phyloP scores from a whole-genome alignment of 2,329 filamentous ascomycete species.

The Kalaharituber pfeilii region DNA sequence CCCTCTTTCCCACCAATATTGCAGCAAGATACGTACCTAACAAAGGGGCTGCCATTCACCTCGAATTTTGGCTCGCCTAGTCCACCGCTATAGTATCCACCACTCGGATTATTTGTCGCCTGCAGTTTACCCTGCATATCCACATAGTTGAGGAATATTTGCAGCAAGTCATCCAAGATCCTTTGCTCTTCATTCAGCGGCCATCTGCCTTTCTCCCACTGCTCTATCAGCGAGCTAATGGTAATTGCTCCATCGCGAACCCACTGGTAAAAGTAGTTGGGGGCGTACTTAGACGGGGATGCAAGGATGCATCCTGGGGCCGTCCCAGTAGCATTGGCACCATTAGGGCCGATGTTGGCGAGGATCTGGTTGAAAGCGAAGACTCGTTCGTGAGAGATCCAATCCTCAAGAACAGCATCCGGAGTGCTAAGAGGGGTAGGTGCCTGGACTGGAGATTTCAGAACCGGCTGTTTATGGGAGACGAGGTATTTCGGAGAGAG shows the following conservation, averaged over 20 bases:
- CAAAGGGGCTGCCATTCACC: slow-evolving; percentile 27
- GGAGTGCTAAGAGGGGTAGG: not conserved
- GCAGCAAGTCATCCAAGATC: slow-evolving; percentile 1
- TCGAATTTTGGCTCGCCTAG: slow-evolving; percentile 31
- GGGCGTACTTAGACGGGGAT: slow-evolving; percentile 28
- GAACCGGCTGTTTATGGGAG: not conserved
- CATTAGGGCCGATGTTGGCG: slow-evolving; percentile 30
- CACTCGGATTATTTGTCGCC: slow-evolving; percentile 27
- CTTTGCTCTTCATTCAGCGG: slow-evolving; percentile 4
- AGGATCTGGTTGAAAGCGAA: slow-evolving; percentile 24
- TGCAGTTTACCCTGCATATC: slow-evolving; percentile 23
- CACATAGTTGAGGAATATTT: slow-evolving; percentile 12
- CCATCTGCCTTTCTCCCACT: slow-evolving; percentile 24
- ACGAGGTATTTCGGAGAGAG: not conserved
- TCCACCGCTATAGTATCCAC: slow-evolving; percentile 20
- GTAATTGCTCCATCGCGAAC: slow-evolving; percentile 32
- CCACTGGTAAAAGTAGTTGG: slow-evolving; percentile 33
- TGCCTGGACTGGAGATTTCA: not conserved
- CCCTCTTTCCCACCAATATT: not conserved
- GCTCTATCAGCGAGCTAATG: slow-evolving; percentile 28
- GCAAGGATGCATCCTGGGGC: slow-evolving; percentile 30
- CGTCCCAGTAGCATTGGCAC: slow-evolving; percentile 26
- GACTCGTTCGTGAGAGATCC: slow-evolving; percentile 14
- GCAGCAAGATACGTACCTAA: slow-evolving; percentile 2
- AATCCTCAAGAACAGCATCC: slow-evolving; percentile 8